phyloP scores from a whole-genome alignment of 306 rosid species.

The Quercus engelmannii region DNA sequence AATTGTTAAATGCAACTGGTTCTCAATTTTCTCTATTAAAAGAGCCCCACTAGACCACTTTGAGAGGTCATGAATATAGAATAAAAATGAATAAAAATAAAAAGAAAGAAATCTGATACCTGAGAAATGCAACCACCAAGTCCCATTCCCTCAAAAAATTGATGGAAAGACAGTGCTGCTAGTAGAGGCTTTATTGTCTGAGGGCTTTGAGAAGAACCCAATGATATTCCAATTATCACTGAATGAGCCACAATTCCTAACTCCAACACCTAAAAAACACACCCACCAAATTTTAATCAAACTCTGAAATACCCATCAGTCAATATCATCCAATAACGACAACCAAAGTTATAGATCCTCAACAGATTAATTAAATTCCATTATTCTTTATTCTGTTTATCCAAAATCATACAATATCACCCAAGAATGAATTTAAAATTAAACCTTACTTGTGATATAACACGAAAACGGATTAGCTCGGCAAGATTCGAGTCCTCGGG shows the following conservation, averaged over 20 bases:
- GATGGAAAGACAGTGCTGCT: slow-evolving; percentile 81
- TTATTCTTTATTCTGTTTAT: no score
- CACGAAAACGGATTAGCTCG: slow-evolving; percentile 54
- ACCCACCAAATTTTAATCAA: not conserved
- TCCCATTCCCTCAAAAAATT: slow-evolving; percentile 86
- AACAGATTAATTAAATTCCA: no score
- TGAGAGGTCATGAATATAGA: not conserved
- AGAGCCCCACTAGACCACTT: not conserved
- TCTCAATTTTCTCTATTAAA: not conserved
- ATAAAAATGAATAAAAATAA: no score
- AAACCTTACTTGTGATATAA: slow-evolving; percentile 68
- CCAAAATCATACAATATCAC: not conserved
- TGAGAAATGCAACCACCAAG: slow-evolving; percentile 92
- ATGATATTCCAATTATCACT: slow-evolving; percentile 70
- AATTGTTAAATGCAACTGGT: not conserved
- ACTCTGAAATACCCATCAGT: no score
- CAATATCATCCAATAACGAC: no score
- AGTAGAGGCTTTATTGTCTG: slow-evolving; percentile 59
- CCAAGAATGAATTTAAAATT: not conserved
- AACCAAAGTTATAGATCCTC: no score
- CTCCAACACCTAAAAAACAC: slow-evolving; percentile 54
- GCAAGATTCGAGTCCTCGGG: slow-evolving; percentile 28
- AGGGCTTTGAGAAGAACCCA: slow-evolving; percentile 53
- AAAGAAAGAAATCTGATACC: slow-evolving; percentile 28
- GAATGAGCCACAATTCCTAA: slow-evolving; percentile 85